These are phyloP conservation scores for Trichophyton verrucosum DNA, from an alignment of 2,329 filamentous ascomycete genomes.

Conservation along the genomic window DNA sequence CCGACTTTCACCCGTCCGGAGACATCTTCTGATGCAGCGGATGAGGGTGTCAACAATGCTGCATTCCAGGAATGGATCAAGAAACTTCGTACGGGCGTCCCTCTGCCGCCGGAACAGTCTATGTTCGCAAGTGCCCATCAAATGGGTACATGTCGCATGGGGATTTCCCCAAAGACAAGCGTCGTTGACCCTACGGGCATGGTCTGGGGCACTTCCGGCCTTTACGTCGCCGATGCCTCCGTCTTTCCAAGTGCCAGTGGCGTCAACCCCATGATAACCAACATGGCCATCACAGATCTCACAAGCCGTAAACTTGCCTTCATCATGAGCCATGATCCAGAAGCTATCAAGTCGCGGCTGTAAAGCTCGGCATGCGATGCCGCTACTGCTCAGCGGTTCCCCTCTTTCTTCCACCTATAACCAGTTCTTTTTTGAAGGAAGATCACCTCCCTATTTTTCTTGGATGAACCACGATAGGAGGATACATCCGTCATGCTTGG, in stretches of 20 bases:
- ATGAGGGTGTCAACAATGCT: conserved; percentile 41
- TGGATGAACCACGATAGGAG: too few relatives aligned
- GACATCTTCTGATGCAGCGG: conserved; percentile 13
- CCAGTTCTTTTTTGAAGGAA: too few relatives aligned
- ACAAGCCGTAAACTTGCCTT: conserved; percentile 31
- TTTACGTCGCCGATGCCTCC: conserved; percentile 40
- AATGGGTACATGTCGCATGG: conserved; percentile 42
- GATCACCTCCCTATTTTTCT: too few relatives aligned
- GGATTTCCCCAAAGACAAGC: conserved; percentile 27
- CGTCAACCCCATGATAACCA: conserved; percentile 42
- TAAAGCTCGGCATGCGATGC: not conserved
- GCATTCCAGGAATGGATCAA: conserved; percentile 45
- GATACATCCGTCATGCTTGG: too few relatives aligned
- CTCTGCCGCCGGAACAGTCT: conserved; percentile 36
- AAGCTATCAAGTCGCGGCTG: not conserved
- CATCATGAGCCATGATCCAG: not conserved
- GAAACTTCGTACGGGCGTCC: conserved; percentile 34
- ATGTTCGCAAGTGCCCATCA: conserved; percentile 38
- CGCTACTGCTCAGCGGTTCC: not conserved
- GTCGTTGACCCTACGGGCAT: conserved; percentile 35
- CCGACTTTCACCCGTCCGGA: conserved; percentile 47
- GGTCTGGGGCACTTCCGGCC: conserved; percentile 35
- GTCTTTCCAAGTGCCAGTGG: conserved; percentile 41
- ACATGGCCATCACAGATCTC: conserved; percentile 40
- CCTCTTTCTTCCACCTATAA: too few relatives aligned